Evolutionary conservation across 345 rosid species (phyloP), one percentile per base, ranked within the genome.

Genomic region (Euphorbia tirucalli): DNA sequence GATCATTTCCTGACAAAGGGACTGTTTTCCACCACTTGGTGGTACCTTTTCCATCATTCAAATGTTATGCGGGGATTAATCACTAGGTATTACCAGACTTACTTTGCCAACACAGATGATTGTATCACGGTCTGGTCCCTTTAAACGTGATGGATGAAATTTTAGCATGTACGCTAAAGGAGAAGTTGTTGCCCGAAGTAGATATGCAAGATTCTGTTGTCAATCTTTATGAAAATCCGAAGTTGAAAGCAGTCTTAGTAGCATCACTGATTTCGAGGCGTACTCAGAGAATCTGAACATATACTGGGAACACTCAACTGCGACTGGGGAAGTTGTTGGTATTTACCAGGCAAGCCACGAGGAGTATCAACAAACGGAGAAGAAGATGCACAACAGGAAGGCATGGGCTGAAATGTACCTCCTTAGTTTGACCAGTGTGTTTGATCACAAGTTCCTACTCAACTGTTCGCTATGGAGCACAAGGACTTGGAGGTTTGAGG

Each of bases 361-460:
- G 55, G 81, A 58, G 52, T 54, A 44, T 46, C 81, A 77, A 46
- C 77, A 73, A 44, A 60, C 74, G 2, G 81, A 57, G 50, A 73
- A 57, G 54, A 37, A 62, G 19, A 62, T 41, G 65, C 81, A 78
- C 57, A 73, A 69, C 66, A 68, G 70, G 44, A 73, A 69, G 68
- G 77, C 81, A 0, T 78, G 77, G 81, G 74, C 74, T 3, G 81
- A 78, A 35, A 78, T 78, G 66, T 73, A 73, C 61, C 77, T 78
- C 11, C 76, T 78, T 2, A 69, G 81, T 68, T 32, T 78, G 81
- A 68, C 65, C 16, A 74, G 73, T 43, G 65, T 11, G 31, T n/a
- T 61, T 78, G 74, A 71, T 78, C 58, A 78, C 81, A 24, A 78
- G 81, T 25, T 46, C 77, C 6, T 73, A 71, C 74, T 78, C 81